These are phyloP conservation scores for Picochlorum sp. DNA, from an alignment of 139 green algal genomes.

Conservation along the genomic window DNA sequence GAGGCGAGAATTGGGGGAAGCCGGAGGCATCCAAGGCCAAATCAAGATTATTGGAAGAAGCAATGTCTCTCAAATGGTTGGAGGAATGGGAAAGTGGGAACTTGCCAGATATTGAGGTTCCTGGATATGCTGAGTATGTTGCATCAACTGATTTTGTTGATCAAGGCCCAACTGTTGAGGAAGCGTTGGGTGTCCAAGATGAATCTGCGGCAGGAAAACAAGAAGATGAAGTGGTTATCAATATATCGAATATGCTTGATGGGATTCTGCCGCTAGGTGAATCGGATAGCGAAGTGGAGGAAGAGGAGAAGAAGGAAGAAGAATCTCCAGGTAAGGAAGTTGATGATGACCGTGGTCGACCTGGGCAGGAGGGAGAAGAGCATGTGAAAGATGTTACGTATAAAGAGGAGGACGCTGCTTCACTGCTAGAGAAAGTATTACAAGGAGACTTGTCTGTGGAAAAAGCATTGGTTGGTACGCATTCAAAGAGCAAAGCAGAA, in stretches of 20 bases:
- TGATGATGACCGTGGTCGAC: too few species aligned
- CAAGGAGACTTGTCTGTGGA: not conserved
- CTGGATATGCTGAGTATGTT: conserved; percentile 14
- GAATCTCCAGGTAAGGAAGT: too few species aligned
- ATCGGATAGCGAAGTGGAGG: not conserved
- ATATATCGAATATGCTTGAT: not conserved
- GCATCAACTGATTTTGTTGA: not conserved
- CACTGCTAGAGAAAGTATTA: too few species aligned
- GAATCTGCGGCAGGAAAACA: not conserved
- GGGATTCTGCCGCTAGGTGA: not conserved
- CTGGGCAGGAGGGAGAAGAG: too few species aligned
- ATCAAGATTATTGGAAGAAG: conserved; percentile 14
- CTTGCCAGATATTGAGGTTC: conserved; percentile 32
- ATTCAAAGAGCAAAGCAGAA: not conserved
- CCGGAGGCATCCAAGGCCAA: conserved; percentile 24
- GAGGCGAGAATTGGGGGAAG: conserved; percentile 11
- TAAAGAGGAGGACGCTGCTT: too few species aligned
- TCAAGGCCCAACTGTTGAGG: conserved; percentile 5
- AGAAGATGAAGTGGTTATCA: not conserved
- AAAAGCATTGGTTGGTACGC: not conserved
- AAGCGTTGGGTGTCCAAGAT: not conserved
- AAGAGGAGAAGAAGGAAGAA: too few species aligned
- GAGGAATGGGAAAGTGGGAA: conserved; percentile 20
- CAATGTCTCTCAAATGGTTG: conserved; percentile 39
- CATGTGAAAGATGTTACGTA: too few species aligned